A percentile compares a stretch with the other conserved stretches of the same genome.
Conservation (phyloP, 1,284 basidiomycete genomes). For the Sanguinoderma infundibulare region DNA sequence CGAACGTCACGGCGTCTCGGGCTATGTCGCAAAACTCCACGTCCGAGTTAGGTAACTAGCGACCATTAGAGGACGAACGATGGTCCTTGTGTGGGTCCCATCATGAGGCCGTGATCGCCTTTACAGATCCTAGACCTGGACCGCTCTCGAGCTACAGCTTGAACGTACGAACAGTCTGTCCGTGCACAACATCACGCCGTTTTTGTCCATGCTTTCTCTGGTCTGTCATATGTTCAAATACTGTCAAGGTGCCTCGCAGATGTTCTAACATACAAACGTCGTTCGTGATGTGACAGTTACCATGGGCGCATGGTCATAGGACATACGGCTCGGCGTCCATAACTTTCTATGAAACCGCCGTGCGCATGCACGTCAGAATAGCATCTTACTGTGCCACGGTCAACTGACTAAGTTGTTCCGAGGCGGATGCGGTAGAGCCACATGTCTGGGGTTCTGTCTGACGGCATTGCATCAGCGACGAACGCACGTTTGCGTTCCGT, state of each 20-base stretch:
- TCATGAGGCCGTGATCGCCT: conserved; percentile 4
- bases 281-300: neutral
- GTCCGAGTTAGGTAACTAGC: neutral
- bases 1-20: neutral
- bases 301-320: neutral
- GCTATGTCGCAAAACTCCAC: neutral
- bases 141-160: conserved; percentile 2
- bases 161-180: neutral
- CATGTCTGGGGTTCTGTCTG: neutral
- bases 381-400: neutral
- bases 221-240: neutral
- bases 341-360: neutral
- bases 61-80: neutral
- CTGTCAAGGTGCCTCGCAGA: neutral
- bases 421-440: neutral
- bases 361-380: neutral
- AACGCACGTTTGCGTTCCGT: neutral
- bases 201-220: neutral
- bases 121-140: neutral
- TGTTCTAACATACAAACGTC: neutral
- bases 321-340: neutral
- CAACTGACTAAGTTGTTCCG: neutral
- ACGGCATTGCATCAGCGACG: neutral
- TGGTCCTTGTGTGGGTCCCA: neutral
- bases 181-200: neutral